Conservation (phyloP, 331 rosid species). For the Spiraea crenata region DNA sequence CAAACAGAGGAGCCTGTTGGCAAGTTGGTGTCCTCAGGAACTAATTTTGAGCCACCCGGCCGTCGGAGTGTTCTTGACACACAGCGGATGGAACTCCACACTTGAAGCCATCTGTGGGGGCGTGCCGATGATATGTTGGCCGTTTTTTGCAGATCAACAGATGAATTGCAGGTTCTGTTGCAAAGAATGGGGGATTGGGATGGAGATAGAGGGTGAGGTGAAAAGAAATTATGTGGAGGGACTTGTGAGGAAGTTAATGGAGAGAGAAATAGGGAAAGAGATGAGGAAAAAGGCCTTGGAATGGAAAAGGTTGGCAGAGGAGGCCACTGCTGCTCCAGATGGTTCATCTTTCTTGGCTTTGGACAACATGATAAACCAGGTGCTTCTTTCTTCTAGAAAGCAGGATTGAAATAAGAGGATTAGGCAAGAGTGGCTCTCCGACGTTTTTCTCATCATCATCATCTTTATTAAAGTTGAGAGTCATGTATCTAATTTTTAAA, state of each 20-base stretch:
- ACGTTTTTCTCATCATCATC: too few species aligned
- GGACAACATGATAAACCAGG: conserved; percentile 29
- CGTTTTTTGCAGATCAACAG: conserved; percentile 39
- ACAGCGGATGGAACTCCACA: too few species aligned
- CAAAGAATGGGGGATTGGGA: conserved; percentile 60
- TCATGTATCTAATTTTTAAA: too few species aligned
- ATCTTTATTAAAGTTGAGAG: too few species aligned
- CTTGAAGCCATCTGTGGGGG: conserved; percentile 19
- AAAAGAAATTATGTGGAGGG: conserved; percentile 43
- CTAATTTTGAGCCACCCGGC: too few species aligned
- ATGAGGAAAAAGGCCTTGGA: conserved; percentile 44
- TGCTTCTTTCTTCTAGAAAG: conserved; percentile 22
- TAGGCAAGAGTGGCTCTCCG: too few species aligned
- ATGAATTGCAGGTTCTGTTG: conserved; percentile 42
- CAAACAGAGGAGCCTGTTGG: background rate
- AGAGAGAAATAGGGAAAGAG: conserved; percentile 41
- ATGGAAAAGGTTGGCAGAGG: conserved; percentile 47
- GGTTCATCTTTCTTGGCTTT: conserved; percentile 48
- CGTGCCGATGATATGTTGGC: conserved; percentile 33
- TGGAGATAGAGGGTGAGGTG: conserved; percentile 47
- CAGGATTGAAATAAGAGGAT: too few species aligned
- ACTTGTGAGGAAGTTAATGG: conserved; percentile 55
- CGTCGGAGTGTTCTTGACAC: too few species aligned
- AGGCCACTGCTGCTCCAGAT: conserved; percentile 19
- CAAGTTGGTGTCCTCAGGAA: too few species aligned